phyloP scores from a whole-genome alignment of 1,284 basidiomycete genomes.

The Thecaphora frezii region DNA sequence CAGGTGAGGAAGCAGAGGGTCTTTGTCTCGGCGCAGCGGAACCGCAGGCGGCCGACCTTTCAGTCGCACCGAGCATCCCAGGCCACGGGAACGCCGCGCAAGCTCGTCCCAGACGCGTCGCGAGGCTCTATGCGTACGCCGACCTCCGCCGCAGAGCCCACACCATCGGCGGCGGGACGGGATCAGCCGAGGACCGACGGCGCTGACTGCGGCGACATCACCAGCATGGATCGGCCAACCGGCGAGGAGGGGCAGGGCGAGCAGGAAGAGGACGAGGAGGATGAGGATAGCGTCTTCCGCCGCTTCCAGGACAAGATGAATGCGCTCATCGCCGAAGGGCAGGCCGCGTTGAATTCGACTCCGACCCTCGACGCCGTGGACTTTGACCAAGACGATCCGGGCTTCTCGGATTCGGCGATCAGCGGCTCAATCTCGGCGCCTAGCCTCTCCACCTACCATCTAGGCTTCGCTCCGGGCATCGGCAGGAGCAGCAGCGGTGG shows the following conservation, averaged over 20 bases:
- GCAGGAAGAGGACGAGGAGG: constrained; percentile 18
- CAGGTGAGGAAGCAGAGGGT: constrained; percentile 18
- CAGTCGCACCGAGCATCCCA: constrained; percentile 10
- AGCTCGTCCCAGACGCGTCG: constrained; percentile 11
- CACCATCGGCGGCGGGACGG: no score
- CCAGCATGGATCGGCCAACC: no score
- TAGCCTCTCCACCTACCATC: no score
- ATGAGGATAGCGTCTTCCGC: constrained; percentile 34
- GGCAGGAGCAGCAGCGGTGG: neutral
- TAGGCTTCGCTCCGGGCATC: no score
- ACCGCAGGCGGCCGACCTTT: constrained; percentile 24
- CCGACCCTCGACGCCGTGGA: constrained; percentile 2
- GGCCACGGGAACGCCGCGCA: constrained; percentile 14
- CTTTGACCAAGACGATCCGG: neutral
- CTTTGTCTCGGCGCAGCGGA: constrained; percentile 32
- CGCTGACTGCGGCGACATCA: neutral
- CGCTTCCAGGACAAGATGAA: constrained; percentile 41
- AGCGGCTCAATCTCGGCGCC: neutral
- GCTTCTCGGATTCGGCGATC: neutral
- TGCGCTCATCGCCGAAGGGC: constrained; percentile 38
- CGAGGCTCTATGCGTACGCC: neutral
- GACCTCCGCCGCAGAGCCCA: neutral
- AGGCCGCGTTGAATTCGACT: constrained; percentile 35
- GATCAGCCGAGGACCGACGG: neutral
- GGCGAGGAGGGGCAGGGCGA: neutral